phyloP scores from a whole-genome alignment of 2,329 filamentous ascomycete species.

The Coniochaeta sp. region DNA sequence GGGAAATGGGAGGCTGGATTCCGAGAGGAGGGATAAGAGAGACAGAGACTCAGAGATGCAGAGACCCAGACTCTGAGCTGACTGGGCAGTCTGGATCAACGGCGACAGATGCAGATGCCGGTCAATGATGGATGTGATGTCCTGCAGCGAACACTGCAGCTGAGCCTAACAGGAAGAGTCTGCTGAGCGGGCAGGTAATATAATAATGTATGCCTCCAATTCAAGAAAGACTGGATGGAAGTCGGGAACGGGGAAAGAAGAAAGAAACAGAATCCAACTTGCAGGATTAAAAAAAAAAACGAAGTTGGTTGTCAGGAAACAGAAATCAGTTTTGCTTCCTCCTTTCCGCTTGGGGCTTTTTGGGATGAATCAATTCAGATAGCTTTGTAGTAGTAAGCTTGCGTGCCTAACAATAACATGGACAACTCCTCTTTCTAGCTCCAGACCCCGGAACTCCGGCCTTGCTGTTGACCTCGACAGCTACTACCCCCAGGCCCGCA shows the following conservation, averaged over 20 bases:
- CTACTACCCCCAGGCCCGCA: not conserved
- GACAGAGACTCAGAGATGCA: not conserved
- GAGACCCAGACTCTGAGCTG: not conserved
- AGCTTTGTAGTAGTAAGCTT: not conserved
- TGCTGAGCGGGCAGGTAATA: not conserved
- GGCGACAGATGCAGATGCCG: no score
- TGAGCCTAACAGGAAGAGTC: not conserved
- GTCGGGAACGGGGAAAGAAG: not conserved
- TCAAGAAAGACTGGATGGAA: not conserved
- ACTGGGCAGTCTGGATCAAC: not conserved
- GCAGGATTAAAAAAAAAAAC: not conserved
- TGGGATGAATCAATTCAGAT: not conserved
- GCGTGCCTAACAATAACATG: not conserved
- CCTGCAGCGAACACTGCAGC: not conserved
- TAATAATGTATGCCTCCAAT: not conserved
- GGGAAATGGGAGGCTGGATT: not conserved
- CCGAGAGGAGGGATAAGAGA: not conserved
- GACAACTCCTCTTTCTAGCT: not conserved
- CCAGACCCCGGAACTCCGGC: not conserved
- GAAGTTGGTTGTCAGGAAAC: not conserved
- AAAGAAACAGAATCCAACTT: not conserved
- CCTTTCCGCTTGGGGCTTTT: not conserved
- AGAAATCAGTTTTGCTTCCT: not conserved
- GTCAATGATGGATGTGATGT: not conserved
- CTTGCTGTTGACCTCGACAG: not conserved